phyloP scores from a whole-genome alignment of 208 protist species.

The Angomonas ambiguus region DNA sequence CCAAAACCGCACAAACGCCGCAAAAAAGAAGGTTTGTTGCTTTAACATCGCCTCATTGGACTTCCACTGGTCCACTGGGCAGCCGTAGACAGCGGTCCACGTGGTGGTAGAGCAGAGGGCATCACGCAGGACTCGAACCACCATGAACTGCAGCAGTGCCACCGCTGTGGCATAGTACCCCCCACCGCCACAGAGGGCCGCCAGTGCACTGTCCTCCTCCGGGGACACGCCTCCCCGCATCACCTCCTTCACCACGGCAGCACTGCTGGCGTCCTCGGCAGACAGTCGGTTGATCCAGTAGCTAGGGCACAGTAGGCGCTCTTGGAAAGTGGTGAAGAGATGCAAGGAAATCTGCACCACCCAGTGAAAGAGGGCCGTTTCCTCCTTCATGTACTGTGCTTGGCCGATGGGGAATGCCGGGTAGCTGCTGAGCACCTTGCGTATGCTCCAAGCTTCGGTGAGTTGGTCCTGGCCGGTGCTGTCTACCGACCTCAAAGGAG shows the following conservation, averaged over 20 bases:
- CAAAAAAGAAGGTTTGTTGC: conserved; percentile 85
- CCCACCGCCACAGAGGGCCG: conserved; percentile 50
- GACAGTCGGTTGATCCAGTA: conserved; percentile 59
- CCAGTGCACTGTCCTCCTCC: conserved; percentile 59
- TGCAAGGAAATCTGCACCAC: conserved; percentile 73
- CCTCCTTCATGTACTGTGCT: conserved; percentile 54
- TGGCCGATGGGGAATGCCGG: conserved; percentile 43
- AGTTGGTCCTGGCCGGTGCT: background rate
- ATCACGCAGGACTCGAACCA: conserved; percentile 72
- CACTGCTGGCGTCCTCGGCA: conserved; percentile 10
- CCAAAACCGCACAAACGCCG: conserved; percentile 68
- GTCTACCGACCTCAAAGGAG: background rate
- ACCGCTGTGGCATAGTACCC: conserved; percentile 73
- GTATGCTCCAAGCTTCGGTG: conserved; percentile 28
- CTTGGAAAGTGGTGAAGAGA: conserved; percentile 70
- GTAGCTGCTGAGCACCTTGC: conserved; percentile 29
- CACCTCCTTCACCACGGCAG: conserved; percentile 6
- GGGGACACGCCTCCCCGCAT: conserved; percentile 57
- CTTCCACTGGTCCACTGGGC: conserved; percentile 33
- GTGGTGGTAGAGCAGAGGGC: conserved; percentile 54
- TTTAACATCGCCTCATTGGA: conserved; percentile 46
- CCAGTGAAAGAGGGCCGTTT: conserved; percentile 83
- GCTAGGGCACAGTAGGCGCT: conserved; percentile 64
- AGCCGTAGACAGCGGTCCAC: conserved; percentile 66
- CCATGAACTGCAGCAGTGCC: conserved; percentile 67